A percentile compares a stretch with the other conserved stretches of the same genome.
phyloP scores from a whole-genome alignment of 164 flowering plant genomes.

The Nymphaea colorata region DNA sequence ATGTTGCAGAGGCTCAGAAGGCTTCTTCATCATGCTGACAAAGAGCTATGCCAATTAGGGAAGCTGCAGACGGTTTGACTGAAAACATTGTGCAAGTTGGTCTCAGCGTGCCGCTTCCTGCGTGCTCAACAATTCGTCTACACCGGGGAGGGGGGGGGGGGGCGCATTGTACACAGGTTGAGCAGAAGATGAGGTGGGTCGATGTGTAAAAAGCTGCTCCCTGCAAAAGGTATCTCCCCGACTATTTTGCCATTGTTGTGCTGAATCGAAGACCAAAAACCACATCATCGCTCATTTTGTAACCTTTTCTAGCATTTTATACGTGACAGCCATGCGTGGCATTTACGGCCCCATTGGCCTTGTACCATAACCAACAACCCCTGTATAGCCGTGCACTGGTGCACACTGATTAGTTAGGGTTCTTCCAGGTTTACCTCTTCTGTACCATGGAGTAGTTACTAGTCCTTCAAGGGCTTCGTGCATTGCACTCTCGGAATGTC shows the following conservation, averaged over 20 bases:
- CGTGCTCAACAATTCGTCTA: neutral
- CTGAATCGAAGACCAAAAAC: neutral
- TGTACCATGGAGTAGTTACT: neutral
- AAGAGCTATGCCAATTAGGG: constrained; percentile 34
- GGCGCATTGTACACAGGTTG: too few relatives aligned
- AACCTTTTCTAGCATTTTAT: neutral
- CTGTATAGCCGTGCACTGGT: neutral
- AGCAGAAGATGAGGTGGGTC: neutral
- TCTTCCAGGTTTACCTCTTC: neutral
- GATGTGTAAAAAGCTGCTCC: neutral
- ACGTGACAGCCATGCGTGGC: neutral
- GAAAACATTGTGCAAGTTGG: constrained; percentile 7
- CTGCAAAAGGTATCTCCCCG: neutral
- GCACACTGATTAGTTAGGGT: neutral
- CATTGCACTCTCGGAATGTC: neutral
- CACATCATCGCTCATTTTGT: neutral
- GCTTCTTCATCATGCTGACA: constrained; percentile 87
- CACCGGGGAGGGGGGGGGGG: neutral
- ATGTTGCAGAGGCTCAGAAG: constrained; percentile 83
- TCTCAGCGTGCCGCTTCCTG: neutral
- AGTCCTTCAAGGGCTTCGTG: neutral
- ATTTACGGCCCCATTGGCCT: neutral
- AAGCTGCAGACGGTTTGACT: constrained; percentile 19
- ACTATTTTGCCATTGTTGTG: neutral
- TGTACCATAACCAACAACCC: neutral